Percentiles rank a stretch among this genome's conserved stretches.
Conservation (phyloP, 2,329 filamentous ascomycete species). For the Thermothelomyces thermophilus region DNA sequence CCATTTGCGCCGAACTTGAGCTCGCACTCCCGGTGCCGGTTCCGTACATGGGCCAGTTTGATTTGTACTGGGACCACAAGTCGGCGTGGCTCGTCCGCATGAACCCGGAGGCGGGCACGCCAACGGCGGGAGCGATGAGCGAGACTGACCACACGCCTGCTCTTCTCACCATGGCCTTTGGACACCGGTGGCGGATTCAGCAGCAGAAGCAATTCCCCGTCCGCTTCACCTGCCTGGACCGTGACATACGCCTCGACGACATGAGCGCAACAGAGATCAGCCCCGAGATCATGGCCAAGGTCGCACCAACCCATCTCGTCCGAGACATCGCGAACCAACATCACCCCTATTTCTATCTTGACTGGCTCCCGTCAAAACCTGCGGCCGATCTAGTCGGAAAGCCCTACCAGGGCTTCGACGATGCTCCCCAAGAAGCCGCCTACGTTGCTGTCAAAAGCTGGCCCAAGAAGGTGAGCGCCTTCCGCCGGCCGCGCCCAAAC, state of each 20-base stretch:
- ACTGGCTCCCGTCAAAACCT: constrained; percentile 41
- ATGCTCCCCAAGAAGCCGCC: constrained; percentile 38
- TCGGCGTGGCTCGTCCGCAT: constrained; percentile 35
- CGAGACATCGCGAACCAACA: constrained; percentile 30
- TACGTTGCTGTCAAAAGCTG: constrained; percentile 46
- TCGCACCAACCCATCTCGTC: constrained; percentile 32
- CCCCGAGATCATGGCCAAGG: constrained; percentile 20
- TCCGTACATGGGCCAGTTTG: constrained; percentile 32
- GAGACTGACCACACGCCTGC: constrained; percentile 38
- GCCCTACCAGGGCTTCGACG: constrained; percentile 31
- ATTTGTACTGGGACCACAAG: constrained; percentile 35
- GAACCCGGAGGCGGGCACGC: constrained; percentile 17
- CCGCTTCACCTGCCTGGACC: constrained; percentile 32
- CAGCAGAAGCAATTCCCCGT: constrained; percentile 38
- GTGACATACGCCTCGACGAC: constrained; percentile 26
- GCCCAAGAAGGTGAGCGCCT: constrained; percentile 52
- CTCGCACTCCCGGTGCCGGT: constrained; percentile 40
- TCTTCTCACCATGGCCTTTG: constrained; percentile 42
- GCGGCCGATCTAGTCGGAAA: constrained; percentile 33
- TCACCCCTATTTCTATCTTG: constrained; percentile 37
- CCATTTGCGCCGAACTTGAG: constrained; percentile 33
- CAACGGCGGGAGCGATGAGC: not conserved
- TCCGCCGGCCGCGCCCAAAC: constrained; percentile 36
- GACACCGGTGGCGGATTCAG: constrained; percentile 38
- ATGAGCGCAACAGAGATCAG: constrained; percentile 30